Evolutionary conservation across 805 yeast genomes (phyloP).

Genomic region (Saturnispora galanensis): DNA sequence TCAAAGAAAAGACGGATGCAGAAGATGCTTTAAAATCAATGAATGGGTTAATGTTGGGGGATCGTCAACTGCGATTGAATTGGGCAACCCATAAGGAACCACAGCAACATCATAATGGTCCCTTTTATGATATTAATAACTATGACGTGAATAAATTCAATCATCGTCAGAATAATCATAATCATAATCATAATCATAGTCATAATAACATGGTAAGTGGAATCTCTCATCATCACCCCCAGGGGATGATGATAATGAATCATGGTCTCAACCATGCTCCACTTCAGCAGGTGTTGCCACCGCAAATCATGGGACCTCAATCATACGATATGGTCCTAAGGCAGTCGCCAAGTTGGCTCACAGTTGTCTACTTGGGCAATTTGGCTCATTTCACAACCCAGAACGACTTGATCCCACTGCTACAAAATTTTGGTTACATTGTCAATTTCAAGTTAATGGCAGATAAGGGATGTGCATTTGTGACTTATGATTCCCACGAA

Average conservation of each 20-base stretch:
- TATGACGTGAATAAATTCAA: constrained; percentile 10
- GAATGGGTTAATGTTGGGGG: constrained; percentile 66
- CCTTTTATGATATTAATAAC: constrained; percentile 2
- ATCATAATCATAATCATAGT: constrained; percentile 15
- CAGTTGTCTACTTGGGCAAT: constrained; percentile 83
- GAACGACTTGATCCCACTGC: constrained; percentile 58
- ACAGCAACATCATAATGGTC: constrained; percentile 8
- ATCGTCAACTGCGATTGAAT: constrained; percentile 72
- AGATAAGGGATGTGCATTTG: constrained; percentile 83
- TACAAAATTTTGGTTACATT: constrained; percentile 74
- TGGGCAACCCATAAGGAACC: constrained; percentile 75
- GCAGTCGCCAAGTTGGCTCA: constrained; percentile 75
- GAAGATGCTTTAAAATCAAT: constrained; percentile 59
- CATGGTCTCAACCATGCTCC: neutral
- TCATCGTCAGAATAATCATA: constrained; percentile 7
- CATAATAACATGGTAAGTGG: constrained; percentile 17
- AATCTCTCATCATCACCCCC: constrained; percentile 1
- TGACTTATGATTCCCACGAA: constrained; percentile 78
- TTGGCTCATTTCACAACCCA: constrained; percentile 69
- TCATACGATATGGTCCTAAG: constrained; percentile 60
- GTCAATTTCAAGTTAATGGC: constrained; percentile 73
- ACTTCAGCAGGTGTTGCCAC: constrained; percentile 1
- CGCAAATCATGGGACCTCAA: constrained; percentile 15
- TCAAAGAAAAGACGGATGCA: constrained; percentile 57
- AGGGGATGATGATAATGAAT: constrained; percentile 3